Percentiles rank a stretch among this genome's conserved stretches.
phyloP scores from a whole-genome alignment of 1,284 basidiomycete species.

The Xerocomus nothofagi region DNA sequence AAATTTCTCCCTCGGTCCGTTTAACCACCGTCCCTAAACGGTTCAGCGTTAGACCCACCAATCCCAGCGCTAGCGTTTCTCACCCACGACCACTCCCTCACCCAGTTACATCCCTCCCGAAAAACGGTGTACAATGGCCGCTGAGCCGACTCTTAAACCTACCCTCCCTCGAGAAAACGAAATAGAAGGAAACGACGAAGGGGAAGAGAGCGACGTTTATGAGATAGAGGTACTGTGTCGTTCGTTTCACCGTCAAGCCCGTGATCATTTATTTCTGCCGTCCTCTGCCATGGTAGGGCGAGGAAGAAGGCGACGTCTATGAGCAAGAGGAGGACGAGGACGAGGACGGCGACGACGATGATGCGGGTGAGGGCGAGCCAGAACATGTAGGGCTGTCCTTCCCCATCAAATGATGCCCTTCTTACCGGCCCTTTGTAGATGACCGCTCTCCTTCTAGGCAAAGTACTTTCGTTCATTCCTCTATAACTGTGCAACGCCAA shows the following conservation, averaged over 20 bases:
- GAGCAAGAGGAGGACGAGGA: conserved; percentile 10
- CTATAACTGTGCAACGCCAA: neutral
- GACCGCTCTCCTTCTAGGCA: conserved; percentile 25
- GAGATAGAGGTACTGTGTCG: conserved; percentile 25
- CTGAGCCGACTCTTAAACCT: conserved; percentile 22
- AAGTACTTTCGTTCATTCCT: conserved; percentile 11
- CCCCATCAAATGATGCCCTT: neutral
- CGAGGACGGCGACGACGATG: conserved; percentile 23
- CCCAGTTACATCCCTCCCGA: neutral
- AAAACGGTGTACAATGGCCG: conserved; percentile 20
- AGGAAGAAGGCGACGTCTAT: conserved; percentile 14
- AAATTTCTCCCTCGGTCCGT: conserved; percentile 9
- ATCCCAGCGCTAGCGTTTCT: conserved; percentile 6
- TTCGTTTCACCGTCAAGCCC: neutral
- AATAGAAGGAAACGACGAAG: conserved; percentile 17
- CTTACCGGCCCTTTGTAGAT: conserved; percentile 23
- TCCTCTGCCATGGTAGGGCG: conserved; percentile 19
- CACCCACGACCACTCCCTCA: conserved; percentile 5
- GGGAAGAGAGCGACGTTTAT: conserved; percentile 34
- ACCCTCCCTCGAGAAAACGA: neutral
- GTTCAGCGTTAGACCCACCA: neutral
- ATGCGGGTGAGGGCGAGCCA: neutral
- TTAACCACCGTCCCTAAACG: conserved; percentile 13
- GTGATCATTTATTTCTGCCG: neutral
- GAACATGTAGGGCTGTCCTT: conserved; percentile 13